These are phyloP conservation scores for Talaromyces verruculosus DNA, from an alignment of 2,329 filamentous ascomycete genomes.

Conservation along the genomic window DNA sequence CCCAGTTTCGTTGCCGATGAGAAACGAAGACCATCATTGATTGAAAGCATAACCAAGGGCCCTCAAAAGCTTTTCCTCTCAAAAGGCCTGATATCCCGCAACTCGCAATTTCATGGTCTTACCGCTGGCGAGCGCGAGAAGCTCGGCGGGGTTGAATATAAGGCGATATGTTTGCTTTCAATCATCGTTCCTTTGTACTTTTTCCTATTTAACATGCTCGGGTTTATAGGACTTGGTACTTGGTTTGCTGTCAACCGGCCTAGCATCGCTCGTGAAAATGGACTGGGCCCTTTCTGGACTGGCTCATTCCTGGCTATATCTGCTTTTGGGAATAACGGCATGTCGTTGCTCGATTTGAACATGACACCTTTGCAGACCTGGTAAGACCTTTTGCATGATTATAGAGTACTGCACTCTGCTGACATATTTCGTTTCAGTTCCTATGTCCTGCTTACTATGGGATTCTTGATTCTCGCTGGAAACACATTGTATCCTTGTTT, in stretches of 20 bases:
- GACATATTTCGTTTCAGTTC: constrained; percentile 26
- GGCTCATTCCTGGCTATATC: constrained; percentile 54
- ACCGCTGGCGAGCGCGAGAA: constrained; percentile 44
- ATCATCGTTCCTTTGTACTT: constrained; percentile 48
- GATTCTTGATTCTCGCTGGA: constrained; percentile 61
- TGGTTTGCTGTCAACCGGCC: constrained; percentile 48
- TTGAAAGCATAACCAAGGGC: constrained; percentile 30
- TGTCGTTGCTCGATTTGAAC: constrained; percentile 55
- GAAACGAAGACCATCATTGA: constrained; percentile 23
- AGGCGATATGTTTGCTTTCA: constrained; percentile 38
- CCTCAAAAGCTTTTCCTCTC: constrained; percentile 35
- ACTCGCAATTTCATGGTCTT: constrained; percentile 52
- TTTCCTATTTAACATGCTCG: constrained; percentile 48
- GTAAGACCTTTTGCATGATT: constrained; percentile 23
- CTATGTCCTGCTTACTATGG: constrained; percentile 51
- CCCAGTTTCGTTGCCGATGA: constrained; percentile 27
- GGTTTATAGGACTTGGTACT: constrained; percentile 48
- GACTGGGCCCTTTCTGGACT: constrained; percentile 52
- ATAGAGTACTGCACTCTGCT: neutral
- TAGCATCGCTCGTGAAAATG: constrained; percentile 44
- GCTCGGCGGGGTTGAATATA: constrained; percentile 47
- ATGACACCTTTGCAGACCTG: constrained; percentile 49
- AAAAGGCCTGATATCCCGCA: constrained; percentile 43
- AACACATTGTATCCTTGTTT: constrained; percentile 67
- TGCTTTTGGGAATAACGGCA: constrained; percentile 57